Conservation (phyloP, 257 asterid genomes). For the Asclepias syriaca region DNA sequence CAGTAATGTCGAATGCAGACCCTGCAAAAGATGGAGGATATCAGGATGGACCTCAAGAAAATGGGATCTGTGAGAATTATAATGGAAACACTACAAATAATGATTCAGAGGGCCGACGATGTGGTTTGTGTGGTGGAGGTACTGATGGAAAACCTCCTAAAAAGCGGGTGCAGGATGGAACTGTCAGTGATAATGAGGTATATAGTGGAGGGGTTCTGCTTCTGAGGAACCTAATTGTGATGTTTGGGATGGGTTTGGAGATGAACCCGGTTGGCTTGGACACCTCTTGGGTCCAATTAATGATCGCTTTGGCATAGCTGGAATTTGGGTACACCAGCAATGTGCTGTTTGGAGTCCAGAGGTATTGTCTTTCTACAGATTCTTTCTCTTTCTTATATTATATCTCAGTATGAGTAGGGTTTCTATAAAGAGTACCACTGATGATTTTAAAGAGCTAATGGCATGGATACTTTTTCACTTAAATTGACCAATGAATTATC, state of each 20-base stretch:
- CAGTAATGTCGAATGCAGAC: constrained; percentile 18
- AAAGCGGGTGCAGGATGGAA: constrained; percentile 53
- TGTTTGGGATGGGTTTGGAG: constrained; percentile 94
- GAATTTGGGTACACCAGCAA: constrained; percentile 98
- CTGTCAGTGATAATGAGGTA: constrained; percentile 72
- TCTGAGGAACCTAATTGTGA: constrained; percentile 90
- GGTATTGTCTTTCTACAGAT: constrained; percentile 39
- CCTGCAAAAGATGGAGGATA: constrained; percentile 28
- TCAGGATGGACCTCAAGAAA: constrained; percentile 38
- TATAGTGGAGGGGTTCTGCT: constrained; percentile 84
- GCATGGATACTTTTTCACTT: background rate
- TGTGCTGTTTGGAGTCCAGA: constrained; percentile 99
- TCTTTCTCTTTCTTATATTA: constrained; percentile 6
- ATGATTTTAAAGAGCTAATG: background rate
- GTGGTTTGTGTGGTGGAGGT: constrained; percentile 98
- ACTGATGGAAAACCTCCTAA: constrained; percentile 92
- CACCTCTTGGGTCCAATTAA: constrained; percentile 94
- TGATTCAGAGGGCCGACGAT: constrained; percentile 60
- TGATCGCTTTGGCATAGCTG: constrained; percentile 93
- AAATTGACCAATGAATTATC: background rate
- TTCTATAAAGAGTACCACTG: background rate
- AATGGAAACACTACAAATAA: constrained; percentile 21
- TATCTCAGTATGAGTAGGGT: background rate
- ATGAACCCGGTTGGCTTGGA: constrained; percentile 94
- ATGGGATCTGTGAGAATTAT: constrained; percentile 26